Percentiles rank a stretch among this genome's conserved stretches.
Evolutionary conservation across 73 alveolate species (phyloP).

Genomic region (Paramecium pentaurelia): DNA sequence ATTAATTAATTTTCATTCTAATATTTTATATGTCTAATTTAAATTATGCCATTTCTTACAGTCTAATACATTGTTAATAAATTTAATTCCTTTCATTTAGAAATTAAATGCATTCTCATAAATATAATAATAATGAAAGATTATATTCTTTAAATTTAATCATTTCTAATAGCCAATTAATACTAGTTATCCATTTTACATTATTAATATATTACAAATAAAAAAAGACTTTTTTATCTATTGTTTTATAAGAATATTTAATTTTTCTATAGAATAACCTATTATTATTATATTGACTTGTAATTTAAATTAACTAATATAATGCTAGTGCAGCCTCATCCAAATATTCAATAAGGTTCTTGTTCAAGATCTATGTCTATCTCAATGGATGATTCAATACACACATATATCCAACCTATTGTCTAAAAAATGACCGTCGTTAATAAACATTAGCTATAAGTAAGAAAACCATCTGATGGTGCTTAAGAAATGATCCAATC

Average conservation of each 20-base stretch:
- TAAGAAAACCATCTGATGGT: background rate
- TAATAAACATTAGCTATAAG: background rate
- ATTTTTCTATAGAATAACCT: background rate
- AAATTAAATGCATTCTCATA: background rate
- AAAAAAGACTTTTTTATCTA: background rate
- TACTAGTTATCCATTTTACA: background rate
- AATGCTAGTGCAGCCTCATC: background rate
- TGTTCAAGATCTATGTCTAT: background rate
- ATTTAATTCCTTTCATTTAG: background rate
- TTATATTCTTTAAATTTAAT: no score
- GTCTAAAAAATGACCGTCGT: constrained; percentile 20
- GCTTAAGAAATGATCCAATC: background rate
- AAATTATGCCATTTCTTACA: no score
- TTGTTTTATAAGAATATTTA: no score
- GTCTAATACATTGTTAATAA: no score
- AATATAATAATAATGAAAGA: no score
- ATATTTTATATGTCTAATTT: no score
- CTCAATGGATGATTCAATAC: constrained; percentile 20
- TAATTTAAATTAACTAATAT: background rate
- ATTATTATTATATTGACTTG: background rate
- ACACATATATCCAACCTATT: background rate
- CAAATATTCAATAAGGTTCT: background rate
- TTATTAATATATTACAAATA: background rate
- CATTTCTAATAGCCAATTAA: background rate
- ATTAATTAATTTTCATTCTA: no score